Evolutionary conservation across 2,329 filamentous ascomycete species (phyloP).

Genomic region (Geosmithia morbida): DNA sequence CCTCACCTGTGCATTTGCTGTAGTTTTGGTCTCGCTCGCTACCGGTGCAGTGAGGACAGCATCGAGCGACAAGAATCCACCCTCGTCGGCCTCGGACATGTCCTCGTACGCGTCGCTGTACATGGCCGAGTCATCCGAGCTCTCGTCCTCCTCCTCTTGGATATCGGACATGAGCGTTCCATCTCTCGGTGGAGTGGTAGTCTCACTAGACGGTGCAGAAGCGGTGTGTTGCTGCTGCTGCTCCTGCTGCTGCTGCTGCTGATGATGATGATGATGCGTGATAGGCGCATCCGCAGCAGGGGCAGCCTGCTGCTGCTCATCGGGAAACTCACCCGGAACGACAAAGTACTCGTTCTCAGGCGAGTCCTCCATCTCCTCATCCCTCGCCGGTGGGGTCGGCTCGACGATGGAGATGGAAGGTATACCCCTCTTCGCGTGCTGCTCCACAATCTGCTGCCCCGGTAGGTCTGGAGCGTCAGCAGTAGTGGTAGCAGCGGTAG

Average conservation of each 20-base stretch:
- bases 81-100: slow-evolving; percentile 46
- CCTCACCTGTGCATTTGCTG: no score
- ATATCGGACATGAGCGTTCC: slow-evolving; percentile 17
- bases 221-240: background rate
- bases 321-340: slow-evolving; percentile 46
- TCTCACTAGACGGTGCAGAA: background rate
- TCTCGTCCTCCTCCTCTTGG: slow-evolving; percentile 21
- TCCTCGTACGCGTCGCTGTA: slow-evolving; percentile 72
- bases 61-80: slow-evolving; percentile 59
- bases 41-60: slow-evolving; percentile 51
- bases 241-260: background rate
- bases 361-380: slow-evolving; percentile 6
- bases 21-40: slow-evolving; percentile 4
- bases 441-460: background rate
- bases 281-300: no score
- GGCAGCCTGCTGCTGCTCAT: slow-evolving; percentile 15
- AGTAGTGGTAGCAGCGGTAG: background rate
- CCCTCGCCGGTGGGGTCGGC: slow-evolving; percentile 22
- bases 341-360: slow-evolving; percentile 23
- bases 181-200: background rate
- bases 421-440: slow-evolving; percentile 7
- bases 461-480: background rate
- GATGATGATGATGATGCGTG: background rate
- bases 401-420: slow-evolving; percentile 29
- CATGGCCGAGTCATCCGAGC: slow-evolving; percentile 37